Percentiles rank a stretch among this genome's conserved stretches.
Conservation (phyloP, 2,329 filamentous ascomycete species). For the Colletotrichum sp. region DNA sequence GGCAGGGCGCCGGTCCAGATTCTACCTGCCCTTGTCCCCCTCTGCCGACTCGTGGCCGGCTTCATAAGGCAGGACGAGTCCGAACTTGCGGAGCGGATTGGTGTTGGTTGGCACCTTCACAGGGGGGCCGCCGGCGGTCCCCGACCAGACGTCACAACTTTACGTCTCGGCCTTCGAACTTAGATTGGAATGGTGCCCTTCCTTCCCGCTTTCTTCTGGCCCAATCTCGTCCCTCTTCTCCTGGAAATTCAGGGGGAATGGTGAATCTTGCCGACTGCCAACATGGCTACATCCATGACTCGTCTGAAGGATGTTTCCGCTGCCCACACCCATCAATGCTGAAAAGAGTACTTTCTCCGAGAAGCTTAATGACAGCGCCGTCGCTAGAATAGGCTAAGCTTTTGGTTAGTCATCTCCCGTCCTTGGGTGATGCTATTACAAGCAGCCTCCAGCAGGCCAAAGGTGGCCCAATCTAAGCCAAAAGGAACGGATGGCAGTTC, state of each 20-base stretch:
- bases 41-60: not conserved
- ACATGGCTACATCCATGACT: conserved; percentile 7
- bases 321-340: not conserved
- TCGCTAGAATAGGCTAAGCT: not conserved
- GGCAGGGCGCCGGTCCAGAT: not conserved
- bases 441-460: not conserved
- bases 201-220: not conserved
- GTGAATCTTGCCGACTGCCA: not conserved
- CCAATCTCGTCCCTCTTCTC: not conserved
- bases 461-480: not conserved
- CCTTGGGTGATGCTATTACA: not conserved
- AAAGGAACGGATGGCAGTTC: conserved; percentile 18
- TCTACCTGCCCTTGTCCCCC: not conserved
- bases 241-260: not conserved
- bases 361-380: not conserved
- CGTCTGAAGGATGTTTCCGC: not conserved
- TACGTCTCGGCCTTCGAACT: conserved; percentile 14
- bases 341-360: not conserved
- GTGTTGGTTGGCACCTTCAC: not conserved
- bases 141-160: not conserved
- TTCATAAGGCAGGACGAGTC: not conserved
- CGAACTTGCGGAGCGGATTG: not conserved
- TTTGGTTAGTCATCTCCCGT: not conserved
- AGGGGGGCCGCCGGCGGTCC: not conserved
- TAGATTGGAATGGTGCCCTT: not conserved